Evolutionary conservation across 1,284 basidiomycete species (phyloP).

Genomic region (Austroboletus niveus): DNA sequence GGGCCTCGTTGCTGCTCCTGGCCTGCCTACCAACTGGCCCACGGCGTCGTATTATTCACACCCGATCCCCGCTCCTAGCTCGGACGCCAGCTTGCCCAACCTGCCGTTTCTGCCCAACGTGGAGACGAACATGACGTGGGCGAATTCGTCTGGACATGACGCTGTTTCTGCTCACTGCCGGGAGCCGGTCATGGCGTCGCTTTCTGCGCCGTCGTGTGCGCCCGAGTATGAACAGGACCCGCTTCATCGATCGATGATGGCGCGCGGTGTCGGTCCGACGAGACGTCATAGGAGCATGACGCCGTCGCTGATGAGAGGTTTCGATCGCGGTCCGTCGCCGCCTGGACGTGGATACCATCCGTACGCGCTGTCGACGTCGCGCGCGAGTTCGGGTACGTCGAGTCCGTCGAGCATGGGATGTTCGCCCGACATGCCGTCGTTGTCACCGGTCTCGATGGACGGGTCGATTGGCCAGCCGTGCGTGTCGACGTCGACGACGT

Average conservation of each 20-base stretch:
- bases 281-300: constrained; percentile 74
- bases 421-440: constrained; percentile 28
- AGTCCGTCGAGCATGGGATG: constrained; percentile 30
- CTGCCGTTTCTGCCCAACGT: constrained; percentile 24
- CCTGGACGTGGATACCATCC: constrained; percentile 31
- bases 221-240: constrained; percentile 51
- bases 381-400: constrained; percentile 29
- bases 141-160: constrained; percentile 32
- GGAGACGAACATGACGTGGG: constrained; percentile 29
- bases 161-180: constrained; percentile 34
- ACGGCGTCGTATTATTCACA: constrained; percentile 22
- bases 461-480: constrained; percentile 18
- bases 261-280: constrained; percentile 51
- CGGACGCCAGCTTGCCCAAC: constrained; percentile 22
- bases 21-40: constrained; percentile 20
- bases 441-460: constrained; percentile 24
- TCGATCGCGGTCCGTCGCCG: constrained; percentile 27
- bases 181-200: constrained; percentile 43
- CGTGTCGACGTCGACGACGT: constrained; percentile 7
- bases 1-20: constrained; percentile 41
- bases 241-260: constrained; percentile 23
- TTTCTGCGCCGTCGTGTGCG: constrained; percentile 68
- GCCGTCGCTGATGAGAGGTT: constrained; percentile 51
- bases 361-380: constrained; percentile 28
- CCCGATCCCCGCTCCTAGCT: constrained; percentile 17